These are phyloP conservation scores for Fraxinus sp. DNA, from an alignment of 305 asterid species.

Conservation along the genomic window DNA sequence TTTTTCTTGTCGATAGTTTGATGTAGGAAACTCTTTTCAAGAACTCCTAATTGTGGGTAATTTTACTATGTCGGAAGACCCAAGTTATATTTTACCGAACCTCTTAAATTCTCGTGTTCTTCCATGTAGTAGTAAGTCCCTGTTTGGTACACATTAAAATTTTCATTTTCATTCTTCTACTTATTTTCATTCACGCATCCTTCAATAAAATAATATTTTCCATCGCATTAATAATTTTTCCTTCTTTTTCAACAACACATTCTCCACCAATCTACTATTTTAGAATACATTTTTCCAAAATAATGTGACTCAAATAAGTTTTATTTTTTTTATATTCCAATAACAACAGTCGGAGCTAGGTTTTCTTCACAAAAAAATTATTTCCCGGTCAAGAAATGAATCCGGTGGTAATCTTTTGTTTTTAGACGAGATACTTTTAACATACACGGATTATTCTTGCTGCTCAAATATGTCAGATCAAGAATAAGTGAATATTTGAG, in stretches of 20 bases:
- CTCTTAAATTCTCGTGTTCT: background rate
- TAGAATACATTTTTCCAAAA: too few species aligned
- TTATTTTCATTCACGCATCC: too few species aligned
- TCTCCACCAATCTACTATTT: too few species aligned
- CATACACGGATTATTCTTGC: background rate
- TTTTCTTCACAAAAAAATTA: background rate
- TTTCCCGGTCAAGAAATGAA: background rate
- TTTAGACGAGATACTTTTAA: background rate
- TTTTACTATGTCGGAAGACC: background rate
- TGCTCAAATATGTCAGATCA: background rate
- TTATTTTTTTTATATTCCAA: background rate
- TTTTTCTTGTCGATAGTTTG: background rate
- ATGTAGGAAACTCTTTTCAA: background rate
- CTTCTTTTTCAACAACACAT: too few species aligned
- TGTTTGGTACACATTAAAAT: too few species aligned
- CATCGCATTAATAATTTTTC: too few species aligned
- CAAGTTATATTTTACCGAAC: background rate
- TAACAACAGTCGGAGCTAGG: background rate
- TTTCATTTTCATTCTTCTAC: too few species aligned
- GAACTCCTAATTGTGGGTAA: background rate
- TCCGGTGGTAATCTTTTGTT: background rate
- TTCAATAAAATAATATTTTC: too few species aligned
- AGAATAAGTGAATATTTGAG: slow-evolving; percentile 15
- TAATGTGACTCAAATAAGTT: too few species aligned
- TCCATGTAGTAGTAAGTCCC: background rate